Evolutionary conservation across 75 land plant genomes (phyloP).

Genomic region (Gnetum montanum): DNA sequence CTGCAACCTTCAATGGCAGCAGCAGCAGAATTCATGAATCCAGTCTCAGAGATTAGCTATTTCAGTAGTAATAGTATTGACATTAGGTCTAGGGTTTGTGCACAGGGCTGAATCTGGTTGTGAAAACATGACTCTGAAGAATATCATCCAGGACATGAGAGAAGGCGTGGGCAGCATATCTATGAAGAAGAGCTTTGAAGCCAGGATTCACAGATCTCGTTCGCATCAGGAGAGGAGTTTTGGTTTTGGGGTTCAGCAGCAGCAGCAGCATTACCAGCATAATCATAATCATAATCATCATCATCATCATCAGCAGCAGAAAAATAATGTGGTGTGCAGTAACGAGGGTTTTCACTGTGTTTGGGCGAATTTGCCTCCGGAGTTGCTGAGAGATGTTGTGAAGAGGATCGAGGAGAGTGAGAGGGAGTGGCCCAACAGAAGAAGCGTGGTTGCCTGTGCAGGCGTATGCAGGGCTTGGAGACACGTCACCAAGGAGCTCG

Average conservation of each 20-base stretch:
- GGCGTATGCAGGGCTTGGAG: constrained; percentile 79
- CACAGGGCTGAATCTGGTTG: too few relatives aligned
- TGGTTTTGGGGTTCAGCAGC: background rate
- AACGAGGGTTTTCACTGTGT: constrained; percentile 19
- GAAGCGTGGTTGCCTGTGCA: constrained; percentile 73
- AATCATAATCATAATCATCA: too few relatives aligned
- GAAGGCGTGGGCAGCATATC: background rate
- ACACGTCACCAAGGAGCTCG: constrained; percentile 54
- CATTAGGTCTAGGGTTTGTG: too few relatives aligned
- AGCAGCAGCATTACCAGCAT: too few relatives aligned
- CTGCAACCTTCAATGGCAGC: too few relatives aligned
- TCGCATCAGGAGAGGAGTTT: background rate
- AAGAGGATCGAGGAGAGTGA: constrained; percentile 56
- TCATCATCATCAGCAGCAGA: too few relatives aligned
- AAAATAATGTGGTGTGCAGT: background rate
- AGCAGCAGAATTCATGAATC: too few relatives aligned
- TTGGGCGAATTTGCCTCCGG: constrained; percentile 76
- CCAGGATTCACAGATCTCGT: background rate
- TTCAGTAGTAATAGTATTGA: too few relatives aligned
- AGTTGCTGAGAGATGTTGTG: constrained; percentile 64
- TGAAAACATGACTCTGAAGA: constrained; percentile 6
- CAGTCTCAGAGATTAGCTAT: too few relatives aligned
- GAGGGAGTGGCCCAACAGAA: constrained; percentile 51
- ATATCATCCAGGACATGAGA: constrained; percentile 1
- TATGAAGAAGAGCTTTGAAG: background rate